Percentiles rank a stretch among this genome's conserved stretches.
These are phyloP conservation scores for Cryptococcus floricola DNA, from an alignment of 1,284 basidiomycete species.

Conservation along the genomic window DNA sequence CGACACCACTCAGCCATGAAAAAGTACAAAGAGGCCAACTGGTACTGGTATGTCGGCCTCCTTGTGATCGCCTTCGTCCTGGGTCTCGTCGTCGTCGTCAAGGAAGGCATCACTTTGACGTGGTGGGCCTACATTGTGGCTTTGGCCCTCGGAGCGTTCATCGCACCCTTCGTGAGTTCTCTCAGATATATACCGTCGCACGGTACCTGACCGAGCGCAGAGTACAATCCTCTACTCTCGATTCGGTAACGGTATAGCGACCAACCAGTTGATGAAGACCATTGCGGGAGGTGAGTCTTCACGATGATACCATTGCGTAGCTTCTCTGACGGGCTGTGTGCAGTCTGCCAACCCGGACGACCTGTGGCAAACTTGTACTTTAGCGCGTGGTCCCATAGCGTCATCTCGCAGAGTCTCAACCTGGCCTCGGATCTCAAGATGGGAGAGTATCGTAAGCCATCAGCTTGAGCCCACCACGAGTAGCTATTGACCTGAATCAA, in stretches of 20 bases:
- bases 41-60: conserved; percentile 29
- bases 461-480: not conserved
- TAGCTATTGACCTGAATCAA: conserved; percentile 7
- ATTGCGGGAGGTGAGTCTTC: conserved; percentile 8
- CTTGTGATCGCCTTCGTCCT: conserved; percentile 18
- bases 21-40: conserved; percentile 34
- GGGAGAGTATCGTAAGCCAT: conserved; percentile 15
- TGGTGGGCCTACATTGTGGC: conserved; percentile 24
- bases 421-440: conserved; percentile 25
- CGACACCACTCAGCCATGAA: conserved; percentile 53
- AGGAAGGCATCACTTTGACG: conserved; percentile 20
- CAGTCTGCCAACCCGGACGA: conserved; percentile 14
- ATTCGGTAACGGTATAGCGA: conserved; percentile 20
- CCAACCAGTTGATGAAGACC: conserved; percentile 25
- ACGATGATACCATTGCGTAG: too few species aligned
- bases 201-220: too few species aligned
- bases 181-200: too few species aligned
- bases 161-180: conserved; percentile 5
- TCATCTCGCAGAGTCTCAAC: conserved; percentile 17
- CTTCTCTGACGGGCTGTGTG: not conserved
- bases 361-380: conserved; percentile 29
- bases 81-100: conserved; percentile 21
- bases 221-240: conserved; percentile 14
- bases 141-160: not conserved
- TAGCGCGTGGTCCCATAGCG: conserved; percentile 17